A percentile compares a stretch with the other conserved stretches of the same genome.
These are phyloP conservation scores for Eucalyptus viminalis DNA, from an alignment of 345 rosid species.

Conservation along the genomic window DNA sequence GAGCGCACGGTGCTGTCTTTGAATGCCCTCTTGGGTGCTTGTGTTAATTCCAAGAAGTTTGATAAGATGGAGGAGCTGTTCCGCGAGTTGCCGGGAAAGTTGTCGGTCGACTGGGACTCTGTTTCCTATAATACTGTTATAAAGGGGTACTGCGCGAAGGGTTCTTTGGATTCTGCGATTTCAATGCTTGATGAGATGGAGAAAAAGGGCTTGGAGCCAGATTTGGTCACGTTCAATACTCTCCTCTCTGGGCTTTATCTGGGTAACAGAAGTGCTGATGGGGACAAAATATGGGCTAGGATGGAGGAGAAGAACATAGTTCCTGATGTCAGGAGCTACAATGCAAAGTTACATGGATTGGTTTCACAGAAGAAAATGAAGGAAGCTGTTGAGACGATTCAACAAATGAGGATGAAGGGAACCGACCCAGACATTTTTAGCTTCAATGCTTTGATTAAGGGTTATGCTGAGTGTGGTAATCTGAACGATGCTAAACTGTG, in stretches of 20 bases:
- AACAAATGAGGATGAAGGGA: constrained; percentile 32
- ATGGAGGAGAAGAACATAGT: constrained; percentile 31
- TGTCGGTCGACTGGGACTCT: constrained; percentile 35
- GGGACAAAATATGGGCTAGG: constrained; percentile 46
- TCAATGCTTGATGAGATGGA: constrained; percentile 45
- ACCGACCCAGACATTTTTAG: constrained; percentile 33
- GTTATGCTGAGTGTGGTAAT: constrained; percentile 24
- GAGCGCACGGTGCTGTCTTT: constrained; percentile 47
- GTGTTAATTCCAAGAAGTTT: constrained; percentile 35
- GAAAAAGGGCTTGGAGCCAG: constrained; percentile 31
- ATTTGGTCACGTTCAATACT: constrained; percentile 42
- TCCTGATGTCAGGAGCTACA: constrained; percentile 45
- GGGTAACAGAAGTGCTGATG: constrained; percentile 30
- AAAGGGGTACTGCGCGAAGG: constrained; percentile 47
- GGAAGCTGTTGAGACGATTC: constrained; percentile 30
- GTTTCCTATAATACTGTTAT: constrained; percentile 43
- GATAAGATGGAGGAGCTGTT: constrained; percentile 24
- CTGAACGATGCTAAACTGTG: constrained; percentile 39
- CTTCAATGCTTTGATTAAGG: constrained; percentile 45
- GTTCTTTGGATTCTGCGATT: constrained; percentile 26
- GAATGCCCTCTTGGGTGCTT: constrained; percentile 51
- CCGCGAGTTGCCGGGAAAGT: constrained; percentile 25
- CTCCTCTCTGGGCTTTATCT: constrained; percentile 32
- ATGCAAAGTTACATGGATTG: constrained; percentile 42
- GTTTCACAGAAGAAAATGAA: constrained; percentile 14